Evolutionary conservation across 352 stramenopile genomes (phyloP), one percentile per base, ranked within the genome.

Genomic region (Bremia lactucae): DNA sequence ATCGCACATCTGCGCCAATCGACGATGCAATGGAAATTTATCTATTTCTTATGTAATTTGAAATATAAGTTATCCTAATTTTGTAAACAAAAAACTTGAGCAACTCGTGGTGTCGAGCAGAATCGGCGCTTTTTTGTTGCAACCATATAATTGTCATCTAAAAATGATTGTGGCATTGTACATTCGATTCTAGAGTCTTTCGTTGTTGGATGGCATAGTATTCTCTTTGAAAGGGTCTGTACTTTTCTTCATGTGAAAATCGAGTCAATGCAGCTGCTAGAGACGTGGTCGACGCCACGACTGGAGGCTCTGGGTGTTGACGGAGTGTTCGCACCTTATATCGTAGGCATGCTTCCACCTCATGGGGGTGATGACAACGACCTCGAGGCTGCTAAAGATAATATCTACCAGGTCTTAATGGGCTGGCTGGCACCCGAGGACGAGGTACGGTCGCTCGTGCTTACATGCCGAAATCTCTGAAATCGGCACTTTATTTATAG

Each of bases 341-440:
- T 92, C 15, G 70, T 89, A 24, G 72, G 66, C 15, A 92, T 92
- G 74, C 44, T 89, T 31, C 52, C 52, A 22, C 52, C 47, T 2
- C 42, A 57, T 34, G 50, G 59, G 15, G 45, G 51, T n/a, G 53
- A 62, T 21, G 54, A 62, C 25, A 62, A 74, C 22, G 67, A 80
- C 49, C 46, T 70, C 7, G 71, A 82, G 31, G 67, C 76, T 36
- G 63, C 75, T 43, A 76, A 70, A 47, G 73, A 74, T 59, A 83
- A 77, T 47, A 74, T 88, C 25, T 70, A 87, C 52, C 65, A 88
- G 42, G 70, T 91, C 52, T 65, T 91, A 51, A 88, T 88, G 75
- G 78, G 76, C 44, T 91, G 75, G 75, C 49, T 91, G 15, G 51
- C 72, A 8, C 69, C 70, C 6, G 76, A 88, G 44, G 71, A 88